A percentile compares a stretch with the other conserved stretches of the same genome.
phyloP scores from a whole-genome alignment of 306 rosid genomes.

The Quercus dentata region DNA sequence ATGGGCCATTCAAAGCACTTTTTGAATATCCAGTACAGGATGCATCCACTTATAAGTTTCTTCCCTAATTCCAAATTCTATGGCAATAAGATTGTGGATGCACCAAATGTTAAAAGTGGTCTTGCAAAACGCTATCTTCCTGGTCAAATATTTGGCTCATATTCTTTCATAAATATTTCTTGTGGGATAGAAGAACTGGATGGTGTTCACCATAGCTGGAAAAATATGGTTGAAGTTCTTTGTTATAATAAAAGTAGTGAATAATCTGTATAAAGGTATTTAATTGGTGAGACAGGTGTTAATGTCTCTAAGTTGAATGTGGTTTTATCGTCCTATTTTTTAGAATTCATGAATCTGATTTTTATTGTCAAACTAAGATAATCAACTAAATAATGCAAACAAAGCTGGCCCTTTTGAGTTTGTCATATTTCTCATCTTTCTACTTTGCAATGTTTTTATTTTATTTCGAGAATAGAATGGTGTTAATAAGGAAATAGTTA shows the following conservation, averaged over 20 bases:
- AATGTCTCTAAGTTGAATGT: not conserved
- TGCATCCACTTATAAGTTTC: slow-evolving; percentile 75
- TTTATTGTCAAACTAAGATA: no score
- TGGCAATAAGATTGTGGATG: slow-evolving; percentile 43
- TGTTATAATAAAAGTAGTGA: slow-evolving; percentile 43
- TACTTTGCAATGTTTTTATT: no score
- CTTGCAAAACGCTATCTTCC: slow-evolving; percentile 50
- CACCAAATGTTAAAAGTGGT: slow-evolving; percentile 47
- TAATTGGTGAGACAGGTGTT: not conserved
- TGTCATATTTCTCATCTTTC: no score
- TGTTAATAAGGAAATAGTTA: no score
- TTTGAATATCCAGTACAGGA: slow-evolving; percentile 66
- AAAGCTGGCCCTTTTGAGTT: no score
- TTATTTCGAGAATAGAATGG: no score
- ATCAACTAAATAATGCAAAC: no score
- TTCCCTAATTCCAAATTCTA: slow-evolving; percentile 70
- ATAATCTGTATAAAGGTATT: slow-evolving; percentile 53
- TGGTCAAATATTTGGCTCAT: slow-evolving; percentile 64
- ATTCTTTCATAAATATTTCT: slow-evolving; percentile 62
- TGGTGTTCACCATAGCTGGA: slow-evolving; percentile 63
- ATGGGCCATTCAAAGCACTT: slow-evolving; percentile 52
- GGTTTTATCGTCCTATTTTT: not conserved
- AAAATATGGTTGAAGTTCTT: slow-evolving; percentile 71
- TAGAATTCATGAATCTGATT: no score
- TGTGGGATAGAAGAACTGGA: slow-evolving; percentile 72